phyloP scores from a whole-genome alignment of 768 basidiomycete species.

The Leccinum fibrillosum region DNA sequence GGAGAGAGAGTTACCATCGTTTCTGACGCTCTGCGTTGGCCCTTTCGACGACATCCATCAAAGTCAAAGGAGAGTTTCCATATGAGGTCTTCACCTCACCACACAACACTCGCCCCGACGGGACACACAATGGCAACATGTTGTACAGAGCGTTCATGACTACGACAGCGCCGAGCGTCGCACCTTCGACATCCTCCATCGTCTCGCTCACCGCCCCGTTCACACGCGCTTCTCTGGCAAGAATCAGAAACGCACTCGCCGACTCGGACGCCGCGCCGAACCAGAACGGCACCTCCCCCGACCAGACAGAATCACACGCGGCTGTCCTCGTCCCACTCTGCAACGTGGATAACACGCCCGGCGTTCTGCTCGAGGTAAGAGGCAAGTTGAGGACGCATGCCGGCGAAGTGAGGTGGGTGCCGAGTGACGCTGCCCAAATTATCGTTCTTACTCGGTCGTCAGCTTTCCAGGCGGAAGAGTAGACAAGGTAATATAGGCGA shows the following conservation, averaged over 20 bases:
- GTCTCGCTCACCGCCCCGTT: conserved; percentile 36
- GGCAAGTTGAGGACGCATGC: conserved; percentile 65
- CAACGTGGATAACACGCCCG: conserved; percentile 63
- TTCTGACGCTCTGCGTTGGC: conserved; percentile 72
- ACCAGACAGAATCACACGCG: conserved; percentile 44
- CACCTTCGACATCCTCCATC: conserved; percentile 12
- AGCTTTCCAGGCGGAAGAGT: conserved; percentile 77
- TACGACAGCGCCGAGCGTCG: background rate
- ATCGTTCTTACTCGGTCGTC: background rate
- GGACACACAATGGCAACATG: conserved; percentile 24
- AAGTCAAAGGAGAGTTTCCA: conserved; percentile 2
- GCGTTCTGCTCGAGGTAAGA: conserved; percentile 71
- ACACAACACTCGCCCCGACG: too few species aligned
- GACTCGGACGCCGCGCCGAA: background rate
- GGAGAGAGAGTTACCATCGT: conserved; percentile 46
- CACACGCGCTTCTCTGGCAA: conserved; percentile 33
- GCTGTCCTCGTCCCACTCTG: conserved; percentile 77
- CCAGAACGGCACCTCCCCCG: conserved; percentile 16
- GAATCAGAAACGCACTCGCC: conserved; percentile 29
- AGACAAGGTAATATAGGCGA: conserved; percentile 49
- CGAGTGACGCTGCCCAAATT: background rate
- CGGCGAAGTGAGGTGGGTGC: conserved; percentile 73
- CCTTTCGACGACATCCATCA: conserved; percentile 77
- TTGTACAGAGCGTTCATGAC: conserved; percentile 25
- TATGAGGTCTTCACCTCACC: background rate